These are phyloP conservation scores for Aspergillus baeticus DNA, from an alignment of 495 filamentous ascomycete genomes.

Conservation along the genomic window DNA sequence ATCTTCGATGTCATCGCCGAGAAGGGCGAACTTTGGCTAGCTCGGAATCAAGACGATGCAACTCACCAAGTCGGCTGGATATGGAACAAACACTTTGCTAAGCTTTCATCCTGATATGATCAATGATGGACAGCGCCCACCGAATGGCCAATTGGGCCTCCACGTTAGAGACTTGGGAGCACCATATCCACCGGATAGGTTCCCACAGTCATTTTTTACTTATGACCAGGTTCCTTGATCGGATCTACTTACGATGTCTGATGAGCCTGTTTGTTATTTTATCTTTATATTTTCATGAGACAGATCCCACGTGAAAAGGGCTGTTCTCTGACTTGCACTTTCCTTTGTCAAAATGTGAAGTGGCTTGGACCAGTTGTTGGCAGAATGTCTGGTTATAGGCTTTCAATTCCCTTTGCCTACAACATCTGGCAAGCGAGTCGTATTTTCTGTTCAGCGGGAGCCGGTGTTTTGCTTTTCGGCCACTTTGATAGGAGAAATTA, in stretches of 20 bases:
- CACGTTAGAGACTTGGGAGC: background rate
- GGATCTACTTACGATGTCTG: slow-evolving; percentile 1
- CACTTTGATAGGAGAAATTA: background rate
- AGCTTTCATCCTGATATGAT: slow-evolving; percentile 48
- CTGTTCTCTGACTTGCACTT: background rate
- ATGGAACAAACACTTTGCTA: slow-evolving; percentile 97
- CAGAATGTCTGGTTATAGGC: slow-evolving; percentile 5
- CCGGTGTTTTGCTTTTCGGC: slow-evolving; percentile 14
- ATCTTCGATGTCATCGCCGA: slow-evolving; percentile 90
- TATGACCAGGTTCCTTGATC: background rate
- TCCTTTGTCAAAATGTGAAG: slow-evolving; percentile 4
- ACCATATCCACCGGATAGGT: too few species aligned
- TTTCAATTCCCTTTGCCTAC: slow-evolving; percentile 1
- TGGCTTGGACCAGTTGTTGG: background rate
- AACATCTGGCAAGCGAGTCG: slow-evolving; percentile 10
- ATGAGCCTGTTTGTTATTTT: slow-evolving; percentile 4
- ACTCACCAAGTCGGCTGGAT: slow-evolving; percentile 87
- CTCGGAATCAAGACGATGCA: slow-evolving; percentile 91
- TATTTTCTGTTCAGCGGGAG: slow-evolving; percentile 5
- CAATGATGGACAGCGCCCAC: background rate
- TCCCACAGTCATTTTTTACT: too few species aligned
- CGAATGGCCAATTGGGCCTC: background rate
- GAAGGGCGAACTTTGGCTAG: slow-evolving; percentile 97
- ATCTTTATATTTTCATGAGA: background rate
- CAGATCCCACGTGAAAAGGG: background rate